Conservation (phyloP, 2,329 filamentous ascomycete species). For the Calonectria montana region DNA sequence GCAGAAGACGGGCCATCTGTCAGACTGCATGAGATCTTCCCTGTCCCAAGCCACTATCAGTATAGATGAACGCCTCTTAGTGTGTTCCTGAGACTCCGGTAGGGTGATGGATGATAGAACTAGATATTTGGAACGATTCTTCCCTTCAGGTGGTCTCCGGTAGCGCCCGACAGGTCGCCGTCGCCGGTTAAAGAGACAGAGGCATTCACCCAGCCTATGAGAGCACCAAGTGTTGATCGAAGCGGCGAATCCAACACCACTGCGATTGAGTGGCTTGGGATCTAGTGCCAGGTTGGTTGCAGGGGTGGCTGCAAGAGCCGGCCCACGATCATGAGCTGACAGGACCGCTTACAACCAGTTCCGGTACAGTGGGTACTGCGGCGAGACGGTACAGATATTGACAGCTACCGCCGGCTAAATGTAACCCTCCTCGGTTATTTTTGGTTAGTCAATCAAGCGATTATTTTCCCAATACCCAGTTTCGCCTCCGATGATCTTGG, state of each 20-base stretch:
- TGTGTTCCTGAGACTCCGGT: neutral
- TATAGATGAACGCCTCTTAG: neutral
- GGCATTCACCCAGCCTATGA: neutral
- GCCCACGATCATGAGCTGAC: slow-evolving; percentile 26
- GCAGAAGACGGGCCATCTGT: slow-evolving; percentile 20
- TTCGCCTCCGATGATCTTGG: neutral
- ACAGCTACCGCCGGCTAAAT: slow-evolving; percentile 4
- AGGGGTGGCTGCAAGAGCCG: slow-evolving; percentile 10
- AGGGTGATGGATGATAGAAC: neutral
- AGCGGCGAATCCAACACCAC: neutral
- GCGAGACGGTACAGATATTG: neutral
- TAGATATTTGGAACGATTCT: neutral
- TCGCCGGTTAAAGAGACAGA: neutral
- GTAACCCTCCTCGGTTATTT: neutral
- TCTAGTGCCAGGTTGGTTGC: neutral
- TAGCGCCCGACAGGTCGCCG: neutral
- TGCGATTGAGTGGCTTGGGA: neutral
- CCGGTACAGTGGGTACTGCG: neutral
- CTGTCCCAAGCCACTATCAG: neutral
- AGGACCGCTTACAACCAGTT: slow-evolving; percentile 3
- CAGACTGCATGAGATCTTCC: neutral
- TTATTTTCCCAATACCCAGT: neutral
- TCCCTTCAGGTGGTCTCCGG: neutral
- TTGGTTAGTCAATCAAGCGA: neutral
- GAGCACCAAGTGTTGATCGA: neutral